Evolutionary conservation across 2,329 filamentous ascomycete genomes (phyloP).

Genomic region (Trichoderma harzianum): DNA sequence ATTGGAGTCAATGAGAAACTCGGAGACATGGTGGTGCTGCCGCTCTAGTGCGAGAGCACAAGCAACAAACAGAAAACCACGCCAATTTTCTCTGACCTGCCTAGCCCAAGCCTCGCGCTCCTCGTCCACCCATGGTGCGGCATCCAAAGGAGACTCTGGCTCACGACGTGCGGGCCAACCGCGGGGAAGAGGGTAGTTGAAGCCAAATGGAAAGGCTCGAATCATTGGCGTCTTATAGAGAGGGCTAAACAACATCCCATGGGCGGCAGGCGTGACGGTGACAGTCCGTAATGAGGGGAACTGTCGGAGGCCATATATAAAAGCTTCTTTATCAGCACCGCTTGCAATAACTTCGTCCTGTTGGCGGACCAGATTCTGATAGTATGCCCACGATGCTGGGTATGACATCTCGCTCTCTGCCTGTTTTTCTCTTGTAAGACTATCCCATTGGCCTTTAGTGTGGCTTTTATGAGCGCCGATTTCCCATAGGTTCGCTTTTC

Average conservation of each 20-base stretch:
- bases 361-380: conserved; percentile 32
- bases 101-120: not conserved
- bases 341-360: conserved; percentile 31
- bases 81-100: not conserved
- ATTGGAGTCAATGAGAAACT: not conserved
- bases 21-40: not conserved
- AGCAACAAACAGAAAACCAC: not conserved
- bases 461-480: not conserved
- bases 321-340: not conserved
- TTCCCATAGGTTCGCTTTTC: not conserved
- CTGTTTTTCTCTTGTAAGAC: not conserved
- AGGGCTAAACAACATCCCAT: not conserved
- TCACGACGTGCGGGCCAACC: conserved; percentile 18
- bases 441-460: not conserved
- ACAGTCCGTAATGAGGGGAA: conserved; percentile 37
- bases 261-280: conserved; percentile 34
- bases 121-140: not conserved
- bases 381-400: conserved; percentile 26
- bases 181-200: conserved; percentile 25
- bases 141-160: not conserved
- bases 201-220: not conserved
- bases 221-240: not conserved
- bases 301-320: not conserved
- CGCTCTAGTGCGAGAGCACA: not conserved
- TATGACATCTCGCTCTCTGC: not conserved